Evolutionary conservation across 2,329 filamentous ascomycete genomes (phyloP), one percentile per base, ranked within the genome.

Genomic region (Pseudocercospora crystallina): DNA sequence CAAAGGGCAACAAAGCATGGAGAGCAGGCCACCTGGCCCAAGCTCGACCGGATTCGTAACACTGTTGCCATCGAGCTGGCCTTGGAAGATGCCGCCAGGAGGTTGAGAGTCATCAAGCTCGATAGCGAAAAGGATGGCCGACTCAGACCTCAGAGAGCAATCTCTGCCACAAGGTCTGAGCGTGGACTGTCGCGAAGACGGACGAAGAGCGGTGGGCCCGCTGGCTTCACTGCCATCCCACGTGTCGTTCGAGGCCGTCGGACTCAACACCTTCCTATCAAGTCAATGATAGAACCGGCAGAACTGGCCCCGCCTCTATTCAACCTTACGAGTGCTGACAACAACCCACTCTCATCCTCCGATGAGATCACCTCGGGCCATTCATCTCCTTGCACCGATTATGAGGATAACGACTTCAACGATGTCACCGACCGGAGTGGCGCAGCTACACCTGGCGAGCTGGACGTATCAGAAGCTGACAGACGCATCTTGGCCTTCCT

Each of bases 11-110:
- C 87, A 62, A 73, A 89, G 5, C 80, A 82, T 20, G 92, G 92
- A 5, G 89, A 96, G 69, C 80, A 85, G 50, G 91, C 92, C 2
- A 95, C 91, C 0, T 97, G 91, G 92, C 90, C 91, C 0, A 91
- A 91, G 66, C 74, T 97, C 8, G 87, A 86, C 56, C 83, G 90
- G 10, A 87, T 97, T 61, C 80, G 88, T 34, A 94, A 96, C 64
- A 86, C 90, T 47, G 90, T 90, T 61, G 89, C 90, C 2, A 89
- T 96, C 47, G 92, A 97, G 67, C 73, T 96, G 40, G 89, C 90
- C 3, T 73, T 97, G 1, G 88, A 94, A 65, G 78, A 81, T 14
- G 86, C 87, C 2, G 86, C 92, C 1, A 26, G 20, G 7, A 26
- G 20, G 20, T 26, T 26, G 20, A 26, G 20, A 26, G 46, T 57